Conservation (phyloP, 805 yeast genomes). For the Candida sonorensis region DNA sequence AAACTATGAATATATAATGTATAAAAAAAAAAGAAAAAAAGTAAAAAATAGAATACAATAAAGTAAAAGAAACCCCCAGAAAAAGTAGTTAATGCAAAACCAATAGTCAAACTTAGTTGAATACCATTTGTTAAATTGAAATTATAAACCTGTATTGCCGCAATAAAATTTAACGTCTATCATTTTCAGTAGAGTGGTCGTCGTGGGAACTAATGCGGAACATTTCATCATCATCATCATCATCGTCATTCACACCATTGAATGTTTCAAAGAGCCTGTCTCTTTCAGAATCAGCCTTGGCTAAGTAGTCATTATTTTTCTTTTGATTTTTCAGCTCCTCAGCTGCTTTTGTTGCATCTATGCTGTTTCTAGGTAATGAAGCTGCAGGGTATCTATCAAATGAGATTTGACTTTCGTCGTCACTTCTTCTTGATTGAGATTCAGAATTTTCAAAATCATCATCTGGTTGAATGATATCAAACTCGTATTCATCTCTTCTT, state of each 20-base stretch:
- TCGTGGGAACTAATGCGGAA: conserved; percentile 17
- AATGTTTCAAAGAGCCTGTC: conserved; percentile 35
- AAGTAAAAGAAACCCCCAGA: no score
- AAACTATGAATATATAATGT: no score
- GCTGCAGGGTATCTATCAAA: conserved; percentile 9
- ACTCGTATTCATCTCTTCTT: conserved; percentile 66
- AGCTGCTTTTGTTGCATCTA: conserved; percentile 16
- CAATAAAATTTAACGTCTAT: no score
- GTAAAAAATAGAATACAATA: no score
- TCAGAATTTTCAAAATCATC: conserved; percentile 17
- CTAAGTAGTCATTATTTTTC: conserved; percentile 13
- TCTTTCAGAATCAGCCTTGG: conserved; percentile 29
- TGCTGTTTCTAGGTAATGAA: conserved; percentile 17
- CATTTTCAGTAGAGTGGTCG: no score
- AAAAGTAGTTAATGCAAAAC: no score
- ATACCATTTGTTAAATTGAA: no score
- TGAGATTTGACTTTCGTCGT: conserved; percentile 8
- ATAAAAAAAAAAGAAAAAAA: no score
- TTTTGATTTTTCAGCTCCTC: conserved; percentile 1
- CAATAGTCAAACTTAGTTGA: no score
- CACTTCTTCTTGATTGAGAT: conserved; percentile 8
- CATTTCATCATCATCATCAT: conserved; percentile 21
- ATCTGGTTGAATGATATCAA: conserved; percentile 60
- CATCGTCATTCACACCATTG: conserved; percentile 32
- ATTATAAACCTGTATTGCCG: neutral